Conservation (phyloP, 768 basidiomycete genomes). For the Suillus spraguei region DNA sequence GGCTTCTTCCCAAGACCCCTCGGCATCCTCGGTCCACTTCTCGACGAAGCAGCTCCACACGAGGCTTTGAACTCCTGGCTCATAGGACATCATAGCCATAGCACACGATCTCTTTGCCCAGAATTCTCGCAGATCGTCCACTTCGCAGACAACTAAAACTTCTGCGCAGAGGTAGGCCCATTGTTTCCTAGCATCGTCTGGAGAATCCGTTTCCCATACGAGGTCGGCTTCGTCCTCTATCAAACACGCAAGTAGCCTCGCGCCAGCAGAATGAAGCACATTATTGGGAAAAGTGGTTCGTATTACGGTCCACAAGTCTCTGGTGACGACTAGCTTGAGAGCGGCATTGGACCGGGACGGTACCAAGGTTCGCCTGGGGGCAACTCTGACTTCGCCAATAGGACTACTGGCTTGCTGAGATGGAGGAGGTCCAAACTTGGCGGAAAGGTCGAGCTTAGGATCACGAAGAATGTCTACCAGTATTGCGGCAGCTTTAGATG, state of each 20-base stretch:
- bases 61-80: constrained; percentile 41
- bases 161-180: constrained; percentile 69
- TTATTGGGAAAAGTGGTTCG: constrained; percentile 44
- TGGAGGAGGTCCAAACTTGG: constrained; percentile 26
- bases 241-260: constrained; percentile 50
- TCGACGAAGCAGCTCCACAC: constrained; percentile 63
- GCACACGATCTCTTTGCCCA: constrained; percentile 41
- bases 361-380: constrained; percentile 15
- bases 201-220: constrained; percentile 43
- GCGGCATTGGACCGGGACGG: constrained; percentile 40
- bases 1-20: constrained; percentile 56
- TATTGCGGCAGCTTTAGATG: constrained; percentile 41
- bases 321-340: constrained; percentile 59
- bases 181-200: constrained; percentile 47
- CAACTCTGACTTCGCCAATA: constrained; percentile 4
- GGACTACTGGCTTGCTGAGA: constrained; percentile 15
- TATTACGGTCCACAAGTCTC: constrained; percentile 58
- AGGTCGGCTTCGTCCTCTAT: constrained; percentile 49
- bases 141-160: constrained; percentile 48
- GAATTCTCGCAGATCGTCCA: constrained; percentile 51
- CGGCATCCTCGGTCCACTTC: constrained; percentile 52
- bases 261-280: constrained; percentile 45
- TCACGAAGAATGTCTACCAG: constrained; percentile 54
- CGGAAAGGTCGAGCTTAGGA: constrained; percentile 43
- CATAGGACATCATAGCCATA: constrained; percentile 33